Percentiles rank a stretch among this genome's conserved stretches.
These are phyloP conservation scores for Recurvomyces mirabilis DNA, from an alignment of 495 filamentous ascomycete genomes.

Conservation along the genomic window DNA sequence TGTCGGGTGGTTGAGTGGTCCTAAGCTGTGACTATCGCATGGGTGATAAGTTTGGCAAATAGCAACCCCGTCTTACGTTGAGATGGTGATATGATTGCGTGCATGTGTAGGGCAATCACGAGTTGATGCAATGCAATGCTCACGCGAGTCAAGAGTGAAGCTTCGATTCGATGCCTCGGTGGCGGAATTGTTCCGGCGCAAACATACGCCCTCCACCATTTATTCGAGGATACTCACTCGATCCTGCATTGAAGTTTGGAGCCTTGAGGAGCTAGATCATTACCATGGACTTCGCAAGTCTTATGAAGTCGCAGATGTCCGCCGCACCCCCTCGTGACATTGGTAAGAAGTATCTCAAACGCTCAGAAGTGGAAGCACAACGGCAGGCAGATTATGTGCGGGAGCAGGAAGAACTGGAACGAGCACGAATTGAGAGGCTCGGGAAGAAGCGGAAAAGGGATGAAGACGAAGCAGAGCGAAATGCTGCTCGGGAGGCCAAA, in stretches of 20 bases:
- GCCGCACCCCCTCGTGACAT: constrained; percentile 46
- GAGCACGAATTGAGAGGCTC: constrained; percentile 52
- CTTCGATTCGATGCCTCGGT: background rate
- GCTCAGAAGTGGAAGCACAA: constrained; percentile 73
- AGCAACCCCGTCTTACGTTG: too few relatives aligned
- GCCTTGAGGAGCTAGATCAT: constrained; percentile 1
- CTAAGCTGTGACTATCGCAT: too few relatives aligned
- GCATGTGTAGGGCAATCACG: background rate
- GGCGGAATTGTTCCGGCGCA: background rate
- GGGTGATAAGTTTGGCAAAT: too few relatives aligned
- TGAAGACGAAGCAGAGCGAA: constrained; percentile 65
- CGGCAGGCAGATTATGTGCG: constrained; percentile 70
- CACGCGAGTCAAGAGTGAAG: background rate
- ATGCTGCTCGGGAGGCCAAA: constrained; percentile 64
- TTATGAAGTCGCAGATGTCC: constrained; percentile 83
- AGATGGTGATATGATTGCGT: too few relatives aligned
- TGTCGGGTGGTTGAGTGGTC: too few relatives aligned
- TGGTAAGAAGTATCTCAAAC: constrained; percentile 72
- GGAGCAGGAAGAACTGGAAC: constrained; percentile 59
- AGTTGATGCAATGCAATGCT: background rate
- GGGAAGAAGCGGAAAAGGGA: constrained; percentile 79
- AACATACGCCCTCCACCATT: background rate
- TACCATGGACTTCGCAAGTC: constrained; percentile 83
- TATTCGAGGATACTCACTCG: too few relatives aligned
- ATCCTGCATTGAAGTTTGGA: too few relatives aligned